Evolutionary conservation across 2,329 filamentous ascomycete genomes (phyloP).

Genomic region (Alternaria hordeiaustralica): DNA sequence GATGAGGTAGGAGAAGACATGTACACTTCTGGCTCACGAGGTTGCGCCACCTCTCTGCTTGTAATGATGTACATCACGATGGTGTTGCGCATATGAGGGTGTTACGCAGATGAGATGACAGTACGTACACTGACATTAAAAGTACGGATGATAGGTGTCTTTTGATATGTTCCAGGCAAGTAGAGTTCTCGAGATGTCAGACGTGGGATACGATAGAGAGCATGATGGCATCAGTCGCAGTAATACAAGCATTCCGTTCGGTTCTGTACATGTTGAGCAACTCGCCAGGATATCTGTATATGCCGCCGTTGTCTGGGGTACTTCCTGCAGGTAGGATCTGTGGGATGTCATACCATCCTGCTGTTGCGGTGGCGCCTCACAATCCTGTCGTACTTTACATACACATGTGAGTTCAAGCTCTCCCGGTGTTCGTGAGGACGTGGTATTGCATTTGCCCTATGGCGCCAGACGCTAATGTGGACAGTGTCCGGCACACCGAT

Average conservation of each 20-base stretch:
- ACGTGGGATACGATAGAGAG: not conserved
- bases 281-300: not conserved
- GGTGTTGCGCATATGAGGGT: not conserved
- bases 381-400: not conserved
- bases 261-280: not conserved
- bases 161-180: not conserved
- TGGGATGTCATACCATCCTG: not conserved
- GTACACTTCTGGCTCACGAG: not conserved
- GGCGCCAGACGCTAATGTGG: constrained; percentile 38
- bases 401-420: not conserved
- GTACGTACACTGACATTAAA: not conserved
- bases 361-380: not conserved
- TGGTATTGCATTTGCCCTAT: constrained; percentile 47
- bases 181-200: not conserved
- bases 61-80: not conserved
- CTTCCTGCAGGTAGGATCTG: not conserved
- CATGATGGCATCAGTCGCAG: not conserved
- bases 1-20: not conserved
- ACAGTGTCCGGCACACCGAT: constrained; percentile 32
- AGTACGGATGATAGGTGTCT: not conserved
- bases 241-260: not conserved
- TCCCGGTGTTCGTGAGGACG: constrained; percentile 36
- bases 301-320: not conserved
- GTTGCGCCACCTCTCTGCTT: not conserved
- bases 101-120: not conserved